Evolutionary conservation across 768 basidiomycete genomes (phyloP), one percentile per base, ranked within the genome.

Genomic region (Tricholoma furcatifolium): DNA sequence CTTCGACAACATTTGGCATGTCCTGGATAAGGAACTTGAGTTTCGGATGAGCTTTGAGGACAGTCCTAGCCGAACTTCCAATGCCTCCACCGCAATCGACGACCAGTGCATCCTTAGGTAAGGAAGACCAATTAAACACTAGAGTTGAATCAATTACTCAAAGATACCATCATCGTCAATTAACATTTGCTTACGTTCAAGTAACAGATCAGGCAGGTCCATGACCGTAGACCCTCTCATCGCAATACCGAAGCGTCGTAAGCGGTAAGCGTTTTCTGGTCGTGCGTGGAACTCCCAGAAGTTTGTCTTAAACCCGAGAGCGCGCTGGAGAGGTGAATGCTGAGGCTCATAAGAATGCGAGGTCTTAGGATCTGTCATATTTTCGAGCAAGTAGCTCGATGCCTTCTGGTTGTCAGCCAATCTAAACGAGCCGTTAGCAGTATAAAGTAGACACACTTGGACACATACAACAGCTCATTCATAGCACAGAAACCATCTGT

Each of bases 1-100:
- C 53, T 15, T 49, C 20, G 11, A 49, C 53, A 38, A 62, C 51
- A 59, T 63, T 54, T 4, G 74, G 71, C 27, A 76, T 69, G 59
- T 87, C 85, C 57, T n/a, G n/a, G n/a, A n/a, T n/a, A n/a, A n/a
- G n/a, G n/a, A n/a, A n/a, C n/a, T n/a, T n/a, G n/a, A n/a, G n/a
- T n/a, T n/a, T n/a, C n/a, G n/a, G n/a, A n/a, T n/a, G n/a, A n/a
- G n/a, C n/a, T n/a, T n/a, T n/a, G n/a, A n/a, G n/a, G n/a, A n/a
- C n/a, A n/a, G n/a, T n/a, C n/a, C n/a, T n/a, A n/a, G n/a, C n/a
- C n/a, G 75, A 70, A 48, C 69, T 67, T 18, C 85, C 85, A 30
- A 86, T 80, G 2, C 85, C 85, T 11, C 85, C 85, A 3, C 85
- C 85, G 2, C 87, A 80, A 51, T 87, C 85, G 5, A 86, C 76